A percentile compares a stretch with the other conserved stretches of the same genome.
Conservation (phyloP, 2,329 filamentous ascomycete genomes). For the Aspergillus sp. region DNA sequence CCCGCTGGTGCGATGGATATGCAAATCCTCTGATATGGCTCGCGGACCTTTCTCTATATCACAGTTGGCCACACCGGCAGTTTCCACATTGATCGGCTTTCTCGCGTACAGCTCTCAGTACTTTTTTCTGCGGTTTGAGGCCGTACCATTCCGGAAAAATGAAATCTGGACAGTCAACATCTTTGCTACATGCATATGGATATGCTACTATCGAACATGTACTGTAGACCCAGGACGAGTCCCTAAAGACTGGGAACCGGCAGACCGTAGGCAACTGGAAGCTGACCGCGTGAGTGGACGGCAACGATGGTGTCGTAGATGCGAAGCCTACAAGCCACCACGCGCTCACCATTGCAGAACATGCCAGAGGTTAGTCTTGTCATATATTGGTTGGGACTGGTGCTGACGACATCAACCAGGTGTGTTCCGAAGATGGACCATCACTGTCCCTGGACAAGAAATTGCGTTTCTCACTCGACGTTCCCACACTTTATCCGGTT, state of each 20-base stretch:
- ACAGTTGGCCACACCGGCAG: conserved; percentile 49
- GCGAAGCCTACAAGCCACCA: conserved; percentile 57
- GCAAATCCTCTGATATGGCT: conserved; percentile 10
- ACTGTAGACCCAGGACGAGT: conserved; percentile 55
- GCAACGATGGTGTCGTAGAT: conserved; percentile 57
- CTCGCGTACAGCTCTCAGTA: conserved; percentile 58
- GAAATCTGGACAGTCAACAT: conserved; percentile 53
- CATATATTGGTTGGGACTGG: background rate
- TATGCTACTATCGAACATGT: conserved; percentile 57
- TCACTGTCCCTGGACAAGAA: conserved; percentile 63
- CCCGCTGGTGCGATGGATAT: background rate
- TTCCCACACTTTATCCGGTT: conserved; percentile 64
- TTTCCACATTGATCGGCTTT: conserved; percentile 53
- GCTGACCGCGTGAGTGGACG: conserved; percentile 20
- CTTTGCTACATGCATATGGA: conserved; percentile 50
- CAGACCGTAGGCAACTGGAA: conserved; percentile 13
- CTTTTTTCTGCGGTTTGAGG: conserved; percentile 52
- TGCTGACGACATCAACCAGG: conserved; percentile 26
- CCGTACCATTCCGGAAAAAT: conserved; percentile 44
- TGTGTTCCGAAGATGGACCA: conserved; percentile 64
- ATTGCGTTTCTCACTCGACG: conserved; percentile 62
- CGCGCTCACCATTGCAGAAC: conserved; percentile 62
- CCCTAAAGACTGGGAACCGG: conserved; percentile 37
- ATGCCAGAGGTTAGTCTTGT: conserved; percentile 49
- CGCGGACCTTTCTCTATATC: conserved; percentile 24